Base-by-base conservation (phyloP, 176 grass and related monocot species). In the Ampelocalamus luodianensis region DNA sequence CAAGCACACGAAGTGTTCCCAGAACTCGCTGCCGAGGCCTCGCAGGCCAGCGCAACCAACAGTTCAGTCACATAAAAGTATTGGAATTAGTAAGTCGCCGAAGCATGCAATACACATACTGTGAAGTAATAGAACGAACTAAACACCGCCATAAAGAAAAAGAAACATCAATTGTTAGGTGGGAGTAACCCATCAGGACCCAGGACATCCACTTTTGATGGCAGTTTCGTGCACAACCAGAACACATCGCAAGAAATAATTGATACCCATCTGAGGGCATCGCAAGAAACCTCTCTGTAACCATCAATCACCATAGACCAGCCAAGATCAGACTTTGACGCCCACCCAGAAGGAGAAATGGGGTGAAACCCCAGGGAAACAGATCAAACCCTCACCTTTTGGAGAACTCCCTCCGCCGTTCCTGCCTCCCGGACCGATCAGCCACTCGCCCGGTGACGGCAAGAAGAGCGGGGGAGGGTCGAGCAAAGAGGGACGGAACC, bases 111-210 rank as follows among this genome's bases (percentile, higher is more conserved):
- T 49, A 51, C 45, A 22, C 62, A 37, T 56, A 22, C n/a, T 22
- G 43, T 65, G 42, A 22, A 65, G 44, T 18, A 50, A 45, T 5
- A 10, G 54, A 24, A 69, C 4, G 12, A 61, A 75, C 64, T 53
- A 26, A 49, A 53, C 20, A 42, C 40, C 4, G 24, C 46, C 68
- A 74, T 58, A 20, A 24, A 56, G 46, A 65, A 63, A 11, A 43
- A 59, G 48, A 32, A 84, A 51, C 61, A 36, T 15, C 59, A 43
- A 84, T 76, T 80, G 80, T 80, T 91, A 80, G 85, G 89, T 87
- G 27, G 58, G 61, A 44, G 84, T 43, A 51, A 56, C 68, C 39
- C 24, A 45, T 76, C 85, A 27, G 53, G 75, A 37, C 50, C n/a
- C 17, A 64, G 34, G 46, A 55, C 34, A 29, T 20, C 39, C 36